Conservation (phyloP, 2,329 filamentous ascomycete species). For the Xylaria sp. region DNA sequence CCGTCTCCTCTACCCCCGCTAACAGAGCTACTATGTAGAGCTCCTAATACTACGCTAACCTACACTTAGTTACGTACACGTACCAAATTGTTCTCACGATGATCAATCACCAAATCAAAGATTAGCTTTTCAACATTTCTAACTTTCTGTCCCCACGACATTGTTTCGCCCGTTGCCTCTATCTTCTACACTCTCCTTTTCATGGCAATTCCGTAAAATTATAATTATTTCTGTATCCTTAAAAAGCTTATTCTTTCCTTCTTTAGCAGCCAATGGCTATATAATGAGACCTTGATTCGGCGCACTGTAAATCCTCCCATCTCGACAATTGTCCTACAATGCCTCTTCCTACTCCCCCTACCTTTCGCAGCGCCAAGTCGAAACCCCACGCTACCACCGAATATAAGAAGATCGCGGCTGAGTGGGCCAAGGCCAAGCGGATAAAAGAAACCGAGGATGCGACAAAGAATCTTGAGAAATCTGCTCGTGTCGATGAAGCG, state of each 20-base stretch:
- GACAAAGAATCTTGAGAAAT: slow-evolving; percentile 48
- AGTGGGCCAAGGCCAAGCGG: slow-evolving; percentile 66
- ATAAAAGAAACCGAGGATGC: slow-evolving; percentile 59
- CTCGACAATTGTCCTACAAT: slow-evolving; percentile 23
- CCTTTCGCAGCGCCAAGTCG: slow-evolving; percentile 44
- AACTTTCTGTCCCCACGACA: slow-evolving; percentile 19
- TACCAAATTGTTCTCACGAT: neutral
- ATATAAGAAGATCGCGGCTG: slow-evolving; percentile 64
- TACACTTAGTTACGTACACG: neutral
- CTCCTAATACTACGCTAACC: neutral
- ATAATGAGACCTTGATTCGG: slow-evolving; percentile 30
- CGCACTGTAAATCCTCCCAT: slow-evolving; percentile 18
- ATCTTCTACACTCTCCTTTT: slow-evolving; percentile 18
- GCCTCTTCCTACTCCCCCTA: slow-evolving; percentile 29
- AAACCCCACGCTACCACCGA: slow-evolving; percentile 54
- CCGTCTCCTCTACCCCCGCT: neutral
- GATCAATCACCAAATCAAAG: slow-evolving; percentile 20
- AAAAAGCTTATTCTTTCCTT: slow-evolving; percentile 16
- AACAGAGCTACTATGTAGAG: neutral
- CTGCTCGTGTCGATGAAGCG: slow-evolving; percentile 54
- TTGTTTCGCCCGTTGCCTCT: slow-evolving; percentile 2
- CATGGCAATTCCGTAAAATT: slow-evolving; percentile 22
- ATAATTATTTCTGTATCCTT: slow-evolving; percentile 1
- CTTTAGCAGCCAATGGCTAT: slow-evolving; percentile 43
- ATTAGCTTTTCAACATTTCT: slow-evolving; percentile 13